Evolutionary conservation across 306 rosid species (phyloP).

Genomic region (Cicer arietinum): DNA sequence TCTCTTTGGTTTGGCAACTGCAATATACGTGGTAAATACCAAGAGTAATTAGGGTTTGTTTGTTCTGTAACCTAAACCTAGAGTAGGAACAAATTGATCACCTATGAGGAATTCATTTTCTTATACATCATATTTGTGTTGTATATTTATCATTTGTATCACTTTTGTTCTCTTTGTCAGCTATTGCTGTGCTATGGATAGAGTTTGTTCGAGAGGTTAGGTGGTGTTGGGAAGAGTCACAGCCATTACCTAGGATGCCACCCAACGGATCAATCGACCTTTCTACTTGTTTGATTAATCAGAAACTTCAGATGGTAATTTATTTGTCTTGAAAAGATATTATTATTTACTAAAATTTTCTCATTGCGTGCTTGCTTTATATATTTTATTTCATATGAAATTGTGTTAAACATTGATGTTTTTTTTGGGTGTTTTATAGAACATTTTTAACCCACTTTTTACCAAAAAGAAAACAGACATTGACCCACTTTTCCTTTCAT

Average conservation of each 20-base stretch:
- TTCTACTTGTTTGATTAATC: slow-evolving; percentile 84
- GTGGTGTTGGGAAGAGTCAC: slow-evolving; percentile 99
- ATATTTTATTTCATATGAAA: slow-evolving; percentile 17
- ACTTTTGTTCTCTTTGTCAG: slow-evolving; percentile 56
- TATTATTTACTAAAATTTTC: slow-evolving; percentile 32
- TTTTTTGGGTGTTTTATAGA: slow-evolving; percentile 26
- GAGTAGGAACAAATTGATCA: slow-evolving; percentile 32
- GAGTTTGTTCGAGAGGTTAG: slow-evolving; percentile 96
- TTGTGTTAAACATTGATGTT: slow-evolving; percentile 3
- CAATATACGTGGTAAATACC: slow-evolving; percentile 81
- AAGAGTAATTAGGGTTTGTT: slow-evolving; percentile 43
- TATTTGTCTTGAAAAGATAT: slow-evolving; percentile 39
- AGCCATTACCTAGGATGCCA: slow-evolving; percentile 84
- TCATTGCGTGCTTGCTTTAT: slow-evolving; percentile 18
- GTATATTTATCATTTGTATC: slow-evolving; percentile 44
- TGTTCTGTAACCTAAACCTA: slow-evolving; percentile 35
- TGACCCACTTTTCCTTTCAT: slow-evolving; percentile 8
- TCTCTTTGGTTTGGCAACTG: slow-evolving; percentile 95
- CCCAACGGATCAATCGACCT: slow-evolving; percentile 76
- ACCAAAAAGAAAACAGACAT: neutral
- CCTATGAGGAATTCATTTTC: slow-evolving; percentile 34
- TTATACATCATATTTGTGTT: slow-evolving; percentile 18
- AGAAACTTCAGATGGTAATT: slow-evolving; percentile 92
- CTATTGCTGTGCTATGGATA: slow-evolving; percentile 86
- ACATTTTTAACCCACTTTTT: slow-evolving; percentile 30